phyloP scores from a whole-genome alignment of 257 asterid species.

The Penstemon eatonii region DNA sequence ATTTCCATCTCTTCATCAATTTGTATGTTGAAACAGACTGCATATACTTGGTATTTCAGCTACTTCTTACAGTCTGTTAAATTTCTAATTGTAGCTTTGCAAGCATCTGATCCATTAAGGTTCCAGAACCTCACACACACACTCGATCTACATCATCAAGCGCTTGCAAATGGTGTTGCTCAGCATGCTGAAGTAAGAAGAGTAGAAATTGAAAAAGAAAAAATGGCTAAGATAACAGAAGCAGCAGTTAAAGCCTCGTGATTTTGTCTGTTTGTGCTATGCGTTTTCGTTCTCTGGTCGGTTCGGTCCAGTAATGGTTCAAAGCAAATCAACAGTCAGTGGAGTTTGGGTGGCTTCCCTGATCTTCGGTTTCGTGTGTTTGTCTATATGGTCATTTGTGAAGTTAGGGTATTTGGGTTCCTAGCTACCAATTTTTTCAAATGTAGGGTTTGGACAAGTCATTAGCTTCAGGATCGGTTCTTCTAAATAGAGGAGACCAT shows the following conservation, averaged over 20 bases:
- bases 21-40: not conserved
- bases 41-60: not conserved
- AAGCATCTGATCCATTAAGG: constrained; percentile 78
- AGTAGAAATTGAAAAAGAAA: constrained; percentile 79
- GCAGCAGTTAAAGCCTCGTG: constrained; percentile 53
- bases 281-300: constrained; percentile 38
- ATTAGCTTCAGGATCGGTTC: constrained; percentile 26
- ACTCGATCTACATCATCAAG: constrained; percentile 82
- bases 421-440: constrained; percentile 26
- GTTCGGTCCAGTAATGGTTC: constrained; percentile 44
- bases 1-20: not conserved
- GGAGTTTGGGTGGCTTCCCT: constrained; percentile 35
- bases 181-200: constrained; percentile 90
- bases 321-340: constrained; percentile 30
- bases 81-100: constrained; percentile 59
- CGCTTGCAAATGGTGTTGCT: constrained; percentile 89
- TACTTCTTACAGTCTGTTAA: constrained; percentile 17
- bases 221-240: constrained; percentile 59
- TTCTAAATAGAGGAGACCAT: constrained; percentile 43
- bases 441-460: constrained; percentile 27
- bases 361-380: constrained; percentile 31
- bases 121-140: constrained; percentile 84
- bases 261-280: constrained; percentile 25
- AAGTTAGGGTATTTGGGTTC: constrained; percentile 31
- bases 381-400: constrained; percentile 22